Base-by-base conservation (phyloP, 176 grass and related monocot species). In the Musa itinerans region DNA sequence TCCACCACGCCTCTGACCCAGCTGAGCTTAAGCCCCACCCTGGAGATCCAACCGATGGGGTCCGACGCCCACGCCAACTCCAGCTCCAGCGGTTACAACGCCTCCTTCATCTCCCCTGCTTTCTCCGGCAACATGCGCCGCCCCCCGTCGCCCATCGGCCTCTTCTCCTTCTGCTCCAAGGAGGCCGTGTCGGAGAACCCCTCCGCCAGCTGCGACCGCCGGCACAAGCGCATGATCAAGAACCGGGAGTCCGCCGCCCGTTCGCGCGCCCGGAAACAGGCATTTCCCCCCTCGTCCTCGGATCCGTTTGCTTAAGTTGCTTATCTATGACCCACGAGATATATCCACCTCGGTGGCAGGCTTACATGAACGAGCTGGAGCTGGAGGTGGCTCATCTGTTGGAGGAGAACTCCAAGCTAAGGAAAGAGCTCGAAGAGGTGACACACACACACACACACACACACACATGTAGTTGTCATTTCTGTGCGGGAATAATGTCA, bases 181-280 rank as follows among this genome's bases (percentile, higher is more conserved):
- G 65, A 77, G 20, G n/a, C 34, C 34, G 4, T n/a, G 11, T 10
- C 54, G 19, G 61, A 65, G 9, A 14, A 3, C 21, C 61, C 75
- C 20, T 3, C 21, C 61, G 10, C 23, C 10, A 13, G 8, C 59
- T 19, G 59, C 48, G 75, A 66, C 61, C 75, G 61, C 11, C 58
- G 58, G 49, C 19, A 77, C 48, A 65, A 77, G 34, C 58, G 75
- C 11, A 77, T 77, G 49, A 77, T 77, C 61, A 77, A 77, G 75
- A 77, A 77, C 29, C 75, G 75, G 2, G 75, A 77, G 59, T 77
- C 75, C 21, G 75, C 75, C 22, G 56, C 75, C 43, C 58, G 75
- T 23, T 77, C 75, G 48, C 75, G 75, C 20, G 61, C 75, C 34
- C 22, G 75, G 61, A 77, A 77, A 21, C 75, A 77, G 75, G 75